phyloP scores from a whole-genome alignment of 495 filamentous ascomycete genomes.

The Collariella sp. region DNA sequence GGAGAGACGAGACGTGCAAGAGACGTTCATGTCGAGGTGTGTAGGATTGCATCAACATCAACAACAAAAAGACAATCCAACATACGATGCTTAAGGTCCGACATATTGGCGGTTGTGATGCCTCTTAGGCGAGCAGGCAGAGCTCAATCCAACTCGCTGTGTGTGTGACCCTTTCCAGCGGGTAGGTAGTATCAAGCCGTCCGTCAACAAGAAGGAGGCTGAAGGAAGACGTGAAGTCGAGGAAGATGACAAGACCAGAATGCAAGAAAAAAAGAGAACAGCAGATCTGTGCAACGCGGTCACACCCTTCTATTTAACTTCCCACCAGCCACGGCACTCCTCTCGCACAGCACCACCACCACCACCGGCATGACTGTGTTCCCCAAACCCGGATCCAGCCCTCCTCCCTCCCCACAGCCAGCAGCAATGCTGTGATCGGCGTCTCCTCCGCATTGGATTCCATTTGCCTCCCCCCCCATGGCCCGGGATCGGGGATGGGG shows the following conservation, averaged over 20 bases:
- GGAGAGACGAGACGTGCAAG: too few species aligned
- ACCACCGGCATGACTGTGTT: background rate
- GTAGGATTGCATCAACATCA: background rate
- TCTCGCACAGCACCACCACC: too few species aligned
- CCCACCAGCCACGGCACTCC: too few species aligned
- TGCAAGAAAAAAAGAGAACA: background rate
- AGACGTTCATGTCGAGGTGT: too few species aligned
- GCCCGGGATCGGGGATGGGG: slow-evolving; percentile 5
- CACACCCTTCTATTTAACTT: too few species aligned
- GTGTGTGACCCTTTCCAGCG: background rate
- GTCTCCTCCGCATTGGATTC: slow-evolving; percentile 2
- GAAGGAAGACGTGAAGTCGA: background rate
- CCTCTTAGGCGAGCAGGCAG: background rate
- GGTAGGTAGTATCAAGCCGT: background rate
- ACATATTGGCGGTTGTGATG: background rate
- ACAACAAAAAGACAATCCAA: background rate
- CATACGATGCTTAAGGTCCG: slow-evolving; percentile 7
- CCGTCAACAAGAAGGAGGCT: too few species aligned
- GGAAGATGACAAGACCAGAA: background rate
- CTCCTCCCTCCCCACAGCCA: too few species aligned
- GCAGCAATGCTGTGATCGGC: slow-evolving; percentile 1
- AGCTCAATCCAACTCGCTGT: background rate
- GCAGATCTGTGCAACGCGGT: too few species aligned
- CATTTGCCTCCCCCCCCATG: too few species aligned
- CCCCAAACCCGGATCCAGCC: too few species aligned